Percentiles rank a stretch among this genome's conserved stretches.
Evolutionary conservation across 2,329 filamentous ascomycete species (phyloP).

Genomic region (Ceratocystis ficicola): DNA sequence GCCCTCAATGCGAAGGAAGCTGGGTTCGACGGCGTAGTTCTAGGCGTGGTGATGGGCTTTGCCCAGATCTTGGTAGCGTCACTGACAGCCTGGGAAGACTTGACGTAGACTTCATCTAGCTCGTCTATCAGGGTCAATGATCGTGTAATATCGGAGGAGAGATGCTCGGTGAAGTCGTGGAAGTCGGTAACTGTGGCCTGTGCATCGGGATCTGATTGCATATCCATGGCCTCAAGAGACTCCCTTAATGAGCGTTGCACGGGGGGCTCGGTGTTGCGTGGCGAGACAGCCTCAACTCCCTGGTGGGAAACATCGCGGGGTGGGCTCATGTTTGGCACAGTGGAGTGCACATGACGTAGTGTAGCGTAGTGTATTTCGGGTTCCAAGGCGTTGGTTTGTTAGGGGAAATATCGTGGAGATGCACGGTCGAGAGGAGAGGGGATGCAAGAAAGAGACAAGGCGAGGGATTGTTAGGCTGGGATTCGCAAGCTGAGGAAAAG

Average conservation of each 20-base stretch:
- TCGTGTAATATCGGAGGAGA: conserved; percentile 53
- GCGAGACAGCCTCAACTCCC: conserved; percentile 29
- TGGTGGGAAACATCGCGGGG: conserved; percentile 5
- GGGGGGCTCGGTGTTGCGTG: conserved; percentile 28
- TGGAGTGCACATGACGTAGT: conserved; percentile 11
- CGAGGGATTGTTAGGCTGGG: too few species aligned
- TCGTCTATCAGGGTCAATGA: conserved; percentile 54
- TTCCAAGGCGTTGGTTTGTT: background rate
- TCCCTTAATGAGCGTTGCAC: conserved; percentile 24
- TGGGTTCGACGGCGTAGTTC: conserved; percentile 33
- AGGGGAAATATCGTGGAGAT: background rate
- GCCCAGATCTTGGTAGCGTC: conserved; percentile 47
- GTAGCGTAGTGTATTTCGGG: background rate
- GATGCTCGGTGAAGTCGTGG: conserved; percentile 57
- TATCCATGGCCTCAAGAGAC: conserved; percentile 35
- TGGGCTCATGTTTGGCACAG: conserved; percentile 20
- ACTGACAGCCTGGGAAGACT: conserved; percentile 44
- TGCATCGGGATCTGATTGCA: conserved; percentile 52
- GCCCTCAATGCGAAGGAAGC: conserved; percentile 42
- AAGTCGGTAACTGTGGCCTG: conserved; percentile 60
- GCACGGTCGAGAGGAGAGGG: background rate
- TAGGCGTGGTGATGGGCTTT: conserved; percentile 35
- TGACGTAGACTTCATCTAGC: conserved; percentile 47
- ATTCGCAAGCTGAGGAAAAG: too few species aligned
- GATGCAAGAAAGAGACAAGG: too few species aligned